Base-by-base conservation (phyloP, 1,139 yeast genomes). In the Debaryomyces subglobosus region DNA sequence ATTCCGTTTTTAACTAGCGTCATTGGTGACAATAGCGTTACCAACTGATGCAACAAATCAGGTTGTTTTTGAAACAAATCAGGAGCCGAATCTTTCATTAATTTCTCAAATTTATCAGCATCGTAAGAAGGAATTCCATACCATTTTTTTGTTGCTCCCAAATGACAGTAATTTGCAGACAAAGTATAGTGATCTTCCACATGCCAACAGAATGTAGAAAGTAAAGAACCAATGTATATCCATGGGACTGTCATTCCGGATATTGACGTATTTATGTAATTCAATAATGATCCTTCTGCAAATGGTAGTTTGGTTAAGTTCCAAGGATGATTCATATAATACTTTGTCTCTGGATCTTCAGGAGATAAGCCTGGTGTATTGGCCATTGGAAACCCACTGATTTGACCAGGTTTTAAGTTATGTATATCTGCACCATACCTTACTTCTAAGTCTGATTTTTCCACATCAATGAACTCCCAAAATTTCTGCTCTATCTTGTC, bases 191-290 rank as follows among this genome's bases (percentile, higher is more conserved):
- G 94, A 63, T 87, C 95, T 58, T 87, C 95, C 45, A 86, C 86
- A 62, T 87, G 95, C 95, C 95, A 87, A 63, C 95, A 87, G 59
- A 87, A 87, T 0, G 95, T 87, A 3, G 89, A 83, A 53, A 86
- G 77, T 34, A 86, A 71, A 1, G 89, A 85, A 0, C 95, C 95
- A 24, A 86, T 77, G 57, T 87, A 87, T 8, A 86, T 74, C 95
- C 95, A 87, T 1, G 95, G 95, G 6, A 85, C 77, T 0, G 94
- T 86, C 92, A 87, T 86, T 2, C 95, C 95, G 0, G 91, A 83
- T 1, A 87, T 86, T 39, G 82, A 76, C 29, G 82, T 78, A 53
- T 79, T 78, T 50, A 85, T 76, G 57, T 78, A 79, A 51, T 82
- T 83, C 46, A 87, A 68, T 20, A 86, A 65, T 1, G 91, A 85